A percentile compares a stretch with the other conserved stretches of the same genome.
phyloP scores from a whole-genome alignment of 2,329 filamentous ascomycete species.

The Neoascochyta sp. region DNA sequence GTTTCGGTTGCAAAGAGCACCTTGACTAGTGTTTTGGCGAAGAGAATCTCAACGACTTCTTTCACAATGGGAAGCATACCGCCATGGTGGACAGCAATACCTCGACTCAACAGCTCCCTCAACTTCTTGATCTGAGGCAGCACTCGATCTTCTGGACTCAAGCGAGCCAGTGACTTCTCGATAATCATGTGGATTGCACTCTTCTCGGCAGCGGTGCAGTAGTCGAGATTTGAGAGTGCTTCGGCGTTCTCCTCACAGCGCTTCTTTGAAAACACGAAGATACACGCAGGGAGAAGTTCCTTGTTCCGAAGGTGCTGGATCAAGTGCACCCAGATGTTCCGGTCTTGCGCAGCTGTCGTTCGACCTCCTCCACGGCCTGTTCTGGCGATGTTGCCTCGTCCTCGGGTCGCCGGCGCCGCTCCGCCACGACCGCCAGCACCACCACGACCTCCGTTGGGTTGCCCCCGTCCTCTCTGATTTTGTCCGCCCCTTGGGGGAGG shows the following conservation, averaged over 20 bases:
- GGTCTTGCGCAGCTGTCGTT: constrained; percentile 88
- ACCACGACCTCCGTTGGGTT: constrained; percentile 44
- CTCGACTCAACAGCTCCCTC: constrained; percentile 77
- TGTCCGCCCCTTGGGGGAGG: constrained; percentile 47
- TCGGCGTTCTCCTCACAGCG: constrained; percentile 96
- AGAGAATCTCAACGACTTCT: constrained; percentile 94
- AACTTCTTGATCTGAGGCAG: constrained; percentile 91
- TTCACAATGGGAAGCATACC: constrained; percentile 95
- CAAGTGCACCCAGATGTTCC: constrained; percentile 93
- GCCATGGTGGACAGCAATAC: constrained; percentile 94
- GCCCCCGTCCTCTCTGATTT: constrained; percentile 49
- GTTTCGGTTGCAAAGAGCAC: constrained; percentile 97
- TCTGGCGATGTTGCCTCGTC: constrained; percentile 81
- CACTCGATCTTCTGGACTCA: constrained; percentile 83
- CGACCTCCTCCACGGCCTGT: constrained; percentile 80
- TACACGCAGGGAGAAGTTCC: constrained; percentile 83
- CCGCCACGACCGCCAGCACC: constrained; percentile 54
- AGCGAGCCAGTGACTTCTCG: constrained; percentile 84
- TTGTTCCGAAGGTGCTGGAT: constrained; percentile 88
- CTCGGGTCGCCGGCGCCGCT: constrained; percentile 54
- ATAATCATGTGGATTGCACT: constrained; percentile 97
- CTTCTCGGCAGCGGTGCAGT: constrained; percentile 89
- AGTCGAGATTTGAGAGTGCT: constrained; percentile 90
- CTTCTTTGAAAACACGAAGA: constrained; percentile 99
- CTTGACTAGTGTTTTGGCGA: constrained; percentile 92